Conservation (phyloP, 345 rosid species). For the Turritis glabra region DNA sequence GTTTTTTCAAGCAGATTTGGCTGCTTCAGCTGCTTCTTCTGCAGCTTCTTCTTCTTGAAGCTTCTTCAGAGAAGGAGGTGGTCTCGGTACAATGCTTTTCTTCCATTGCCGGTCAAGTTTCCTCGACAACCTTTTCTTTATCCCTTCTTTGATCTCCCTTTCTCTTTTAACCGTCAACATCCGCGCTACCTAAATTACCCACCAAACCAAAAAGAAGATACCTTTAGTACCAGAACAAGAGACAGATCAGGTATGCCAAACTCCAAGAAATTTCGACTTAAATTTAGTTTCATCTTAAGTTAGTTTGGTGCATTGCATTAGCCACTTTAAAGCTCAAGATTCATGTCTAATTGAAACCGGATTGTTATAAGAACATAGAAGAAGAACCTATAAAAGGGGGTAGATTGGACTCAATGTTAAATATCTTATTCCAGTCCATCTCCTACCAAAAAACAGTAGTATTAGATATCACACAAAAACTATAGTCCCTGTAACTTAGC, state of each 20-base stretch:
- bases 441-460: background rate
- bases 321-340: conserved; percentile 7
- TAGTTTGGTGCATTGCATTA: too few species aligned
- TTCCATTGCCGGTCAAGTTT: conserved; percentile 87
- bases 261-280: too few species aligned
- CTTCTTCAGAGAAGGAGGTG: conserved; percentile 78
- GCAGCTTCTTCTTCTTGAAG: conserved; percentile 84
- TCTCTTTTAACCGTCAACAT: conserved; percentile 84
- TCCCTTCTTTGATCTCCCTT: conserved; percentile 89
- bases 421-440: background rate
- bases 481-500: background rate
- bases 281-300: too few species aligned
- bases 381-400: too few species aligned
- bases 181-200: conserved; percentile 60
- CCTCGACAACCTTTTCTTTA: conserved; percentile 85
- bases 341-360: background rate
- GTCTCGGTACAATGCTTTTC: conserved; percentile 82
- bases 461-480: background rate
- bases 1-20: conserved; percentile 45
- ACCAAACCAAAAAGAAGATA: conserved; percentile 6
- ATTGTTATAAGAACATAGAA: too few species aligned
- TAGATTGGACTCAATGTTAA: too few species aligned
- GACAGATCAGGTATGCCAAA: background rate
- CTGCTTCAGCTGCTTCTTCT: conserved; percentile 68
- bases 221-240: conserved; percentile 5